Base-by-base conservation (phyloP, 2,329 filamentous ascomycete genomes). In the Lasiodiplodia sp. region DNA sequence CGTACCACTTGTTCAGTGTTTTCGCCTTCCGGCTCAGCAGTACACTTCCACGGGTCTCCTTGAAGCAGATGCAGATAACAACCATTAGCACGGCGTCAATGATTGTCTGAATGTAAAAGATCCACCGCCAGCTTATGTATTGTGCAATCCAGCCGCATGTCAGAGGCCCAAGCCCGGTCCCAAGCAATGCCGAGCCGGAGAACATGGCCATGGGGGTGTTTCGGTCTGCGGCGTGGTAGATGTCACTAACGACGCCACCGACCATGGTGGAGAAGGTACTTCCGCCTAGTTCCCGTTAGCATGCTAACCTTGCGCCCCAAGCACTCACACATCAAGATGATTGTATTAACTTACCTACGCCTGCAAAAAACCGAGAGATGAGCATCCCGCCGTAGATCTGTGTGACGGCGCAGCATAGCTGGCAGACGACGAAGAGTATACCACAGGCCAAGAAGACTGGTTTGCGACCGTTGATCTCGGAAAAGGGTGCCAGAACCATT, bases 121-220 rank as follows among this genome's bases (percentile, higher is more conserved):
- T 88, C 94, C 94, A 97, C 70, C 92, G 88, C 93, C 93, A 97
- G 4, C 81, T 85, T 1, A 87, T 84, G 63, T 87, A 84, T 44
- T 91, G 82, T 0, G 90, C 87, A 70, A 97, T 88, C 56, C 90
- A 87, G 0, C 92, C 88, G 4, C 87, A 87, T 0, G 94, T 82
- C 7, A 97, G 76, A 0, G 94, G 94, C 0, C 94, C 94, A 0
- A 91, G 81, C 0, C 93, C 93, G 0, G 93, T 96, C 0, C 93
- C 95, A 11, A 91, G 85, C 0, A 97, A 82, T 0, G 93, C 94
- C 3, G 85, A 84, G 0, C 91, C 92, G n/a, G 91, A 91, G 78
- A 97, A 97, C 0, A 97, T 77, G 0, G 93, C 91, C 95, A 97
- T 97, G 0, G 94, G 92, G 0, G 91, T 93, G 74, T 97, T 97